Conservation (phyloP, 768 basidiomycete genomes). For the Dacryopinax spathularia region DNA sequence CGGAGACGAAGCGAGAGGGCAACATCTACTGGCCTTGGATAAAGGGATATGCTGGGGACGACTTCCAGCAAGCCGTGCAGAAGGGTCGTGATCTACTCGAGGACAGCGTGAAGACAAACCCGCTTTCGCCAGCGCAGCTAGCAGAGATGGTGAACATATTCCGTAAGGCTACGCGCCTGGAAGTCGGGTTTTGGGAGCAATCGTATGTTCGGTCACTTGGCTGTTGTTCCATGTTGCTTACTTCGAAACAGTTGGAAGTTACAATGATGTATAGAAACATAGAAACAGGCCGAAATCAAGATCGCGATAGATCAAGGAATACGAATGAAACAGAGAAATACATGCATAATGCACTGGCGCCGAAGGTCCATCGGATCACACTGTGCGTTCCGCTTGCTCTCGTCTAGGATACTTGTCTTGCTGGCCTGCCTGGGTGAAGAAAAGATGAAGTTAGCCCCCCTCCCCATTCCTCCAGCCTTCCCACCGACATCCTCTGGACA, state of each 20-base stretch:
- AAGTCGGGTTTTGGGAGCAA: neutral
- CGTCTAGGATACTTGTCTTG: too few species aligned
- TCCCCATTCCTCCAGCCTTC: too few species aligned
- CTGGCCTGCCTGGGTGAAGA: too few species aligned
- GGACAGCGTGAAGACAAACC: neutral
- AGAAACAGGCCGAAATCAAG: too few species aligned
- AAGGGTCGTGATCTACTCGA: conserved; percentile 27
- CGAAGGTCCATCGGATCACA: too few species aligned
- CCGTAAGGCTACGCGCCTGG: neutral
- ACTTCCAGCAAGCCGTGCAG: conserved; percentile 58
- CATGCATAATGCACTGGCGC: too few species aligned
- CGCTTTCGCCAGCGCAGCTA: neutral
- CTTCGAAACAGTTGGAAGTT: neutral
- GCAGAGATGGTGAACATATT: neutral
- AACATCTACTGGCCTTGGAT: conserved; percentile 21
- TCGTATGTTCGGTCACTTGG: neutral
- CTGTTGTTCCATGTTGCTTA: neutral
- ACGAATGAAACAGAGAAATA: too few species aligned
- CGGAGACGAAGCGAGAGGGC: conserved; percentile 34
- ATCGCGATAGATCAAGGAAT: too few species aligned
- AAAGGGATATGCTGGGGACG: conserved; percentile 53
- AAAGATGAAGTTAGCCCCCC: too few species aligned
- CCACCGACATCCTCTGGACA: too few species aligned
- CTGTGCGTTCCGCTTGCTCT: too few species aligned
- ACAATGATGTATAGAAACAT: too few species aligned